phyloP scores from a whole-genome alignment of 1,139 yeast genomes.

The Williopsis jadinii region DNA sequence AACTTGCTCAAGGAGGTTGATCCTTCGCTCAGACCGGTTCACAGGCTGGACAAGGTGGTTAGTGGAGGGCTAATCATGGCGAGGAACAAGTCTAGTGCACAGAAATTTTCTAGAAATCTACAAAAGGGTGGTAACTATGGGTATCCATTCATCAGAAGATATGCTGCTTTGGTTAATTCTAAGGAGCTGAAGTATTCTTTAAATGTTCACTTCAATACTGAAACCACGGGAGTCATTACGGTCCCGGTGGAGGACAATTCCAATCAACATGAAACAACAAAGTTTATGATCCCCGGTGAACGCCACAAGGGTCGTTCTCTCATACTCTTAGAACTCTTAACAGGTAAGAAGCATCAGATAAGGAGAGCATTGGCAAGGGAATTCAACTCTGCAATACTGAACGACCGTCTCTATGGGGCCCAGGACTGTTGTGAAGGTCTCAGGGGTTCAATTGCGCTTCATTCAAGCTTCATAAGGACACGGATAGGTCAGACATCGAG shows the following conservation, averaged over 20 bases:
- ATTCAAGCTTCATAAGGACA: constrained; percentile 13
- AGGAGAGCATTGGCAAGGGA: constrained; percentile 27
- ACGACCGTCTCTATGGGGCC: constrained; percentile 24
- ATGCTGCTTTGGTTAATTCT: constrained; percentile 8
- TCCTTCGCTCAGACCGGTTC: constrained; percentile 24
- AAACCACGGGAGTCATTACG: not conserved
- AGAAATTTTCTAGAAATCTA: constrained; percentile 25
- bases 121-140: constrained; percentile 28
- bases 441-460: constrained; percentile 13
- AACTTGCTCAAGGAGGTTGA: constrained; percentile 6
- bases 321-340: constrained; percentile 28
- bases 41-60: constrained; percentile 30
- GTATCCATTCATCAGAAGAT: constrained; percentile 21
- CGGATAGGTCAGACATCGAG: constrained; percentile 7
- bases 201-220: constrained; percentile 1
- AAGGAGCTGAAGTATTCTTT: not conserved
- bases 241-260: not conserved
- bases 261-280: constrained; percentile 9
- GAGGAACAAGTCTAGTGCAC: constrained; percentile 25
- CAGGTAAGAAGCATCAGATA: constrained; percentile 42
- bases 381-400: constrained; percentile 22
- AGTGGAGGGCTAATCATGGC: constrained; percentile 34
- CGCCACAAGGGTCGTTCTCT: constrained; percentile 7
- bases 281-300: constrained; percentile 7
- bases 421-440: not conserved